Base-by-base conservation (phyloP, 805 yeast species). In the Candida ipomoeae region DNA sequence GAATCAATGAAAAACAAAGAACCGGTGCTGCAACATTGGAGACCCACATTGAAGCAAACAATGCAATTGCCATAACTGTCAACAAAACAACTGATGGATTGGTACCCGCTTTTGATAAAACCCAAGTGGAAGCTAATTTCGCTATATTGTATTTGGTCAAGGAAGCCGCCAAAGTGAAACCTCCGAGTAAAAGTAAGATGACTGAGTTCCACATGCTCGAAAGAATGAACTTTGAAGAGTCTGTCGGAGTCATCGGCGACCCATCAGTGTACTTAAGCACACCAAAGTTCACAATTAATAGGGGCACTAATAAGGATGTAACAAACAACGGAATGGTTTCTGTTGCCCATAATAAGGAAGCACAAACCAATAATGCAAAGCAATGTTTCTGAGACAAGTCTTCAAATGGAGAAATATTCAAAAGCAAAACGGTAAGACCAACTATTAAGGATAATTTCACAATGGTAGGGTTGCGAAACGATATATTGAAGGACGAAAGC, bases 381-480 rank as follows among this genome's bases (percentile, higher is more conserved):
- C 86, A 89, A 61, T 89, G 82, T 53, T 77, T 79, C 62, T 85
- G 87, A 57, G 85, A 87, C 5, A 69, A 73, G 56, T 81, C 82
- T 53, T 82, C 78, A 54, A 86, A 82, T 1, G 89, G 85, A 6
- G 84, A 78, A 35, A 78, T 72, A 6, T 73, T 55, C 47, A 84
- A 62, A 34, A 84, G 67, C 11, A 83, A 58, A 35, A 78, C 77
- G 17, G 85, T 83, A n/a, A 77, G 72, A 10, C 75, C 61, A 41
- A 80, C 70, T 42, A 81, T 79, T 29, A 80, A 55, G 1, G 68
- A 63, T 46, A 82, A 62, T 55, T 82, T 82, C 45, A 75, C 63
- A 8, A 81, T 68, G 53, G 57, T 52, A 5, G 61, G 55, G 48
- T 54, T 57, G 21, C 48, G 52, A 40, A 57, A 52, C 8, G 61